Evolutionary conservation across 371 early-diverging fungal genomes (phyloP).

Genomic region (Mucor piriformis): DNA sequence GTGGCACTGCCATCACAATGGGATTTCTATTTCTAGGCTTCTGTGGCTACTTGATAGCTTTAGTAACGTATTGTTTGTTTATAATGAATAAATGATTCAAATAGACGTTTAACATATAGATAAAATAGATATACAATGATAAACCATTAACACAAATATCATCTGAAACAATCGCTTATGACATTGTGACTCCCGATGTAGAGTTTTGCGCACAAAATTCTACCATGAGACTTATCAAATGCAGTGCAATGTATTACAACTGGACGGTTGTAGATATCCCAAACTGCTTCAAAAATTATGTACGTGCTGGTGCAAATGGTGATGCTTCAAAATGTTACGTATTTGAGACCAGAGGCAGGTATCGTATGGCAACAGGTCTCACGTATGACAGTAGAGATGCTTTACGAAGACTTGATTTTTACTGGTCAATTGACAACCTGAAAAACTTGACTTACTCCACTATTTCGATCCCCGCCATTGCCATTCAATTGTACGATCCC

Average conservation of each 20-base stretch:
- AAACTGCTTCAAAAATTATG: constrained; percentile 16
- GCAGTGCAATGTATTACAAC: constrained; percentile 29
- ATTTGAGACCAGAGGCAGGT: constrained; percentile 28
- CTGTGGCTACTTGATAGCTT: constrained; percentile 37
- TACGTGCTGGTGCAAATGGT: constrained; percentile 8
- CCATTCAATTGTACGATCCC: constrained; percentile 36
- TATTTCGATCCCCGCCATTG: constrained; percentile 35
- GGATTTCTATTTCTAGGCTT: constrained; percentile 32
- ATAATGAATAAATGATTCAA: too few species aligned
- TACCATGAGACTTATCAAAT: constrained; percentile 26
- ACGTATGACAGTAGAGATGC: constrained; percentile 15
- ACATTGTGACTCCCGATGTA: constrained; percentile 35
- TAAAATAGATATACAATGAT: constrained; percentile 36
- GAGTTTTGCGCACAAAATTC: constrained; percentile 43
- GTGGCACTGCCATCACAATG: constrained; percentile 32
- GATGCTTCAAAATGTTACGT: constrained; percentile 25
- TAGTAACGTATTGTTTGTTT: background rate
- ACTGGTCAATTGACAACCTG: constrained; percentile 38
- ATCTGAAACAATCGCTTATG: constrained; percentile 23
- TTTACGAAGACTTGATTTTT: constrained; percentile 41
- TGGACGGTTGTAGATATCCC: constrained; percentile 23
- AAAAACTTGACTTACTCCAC: constrained; percentile 18
- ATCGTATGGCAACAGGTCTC: constrained; percentile 26
- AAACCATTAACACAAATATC: constrained; percentile 37
- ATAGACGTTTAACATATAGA: background rate